A percentile compares a stretch with the other conserved stretches of the same genome.
Evolutionary conservation across 2,329 filamentous ascomycete genomes (phyloP).

Genomic region (Lojkania enalia): DNA sequence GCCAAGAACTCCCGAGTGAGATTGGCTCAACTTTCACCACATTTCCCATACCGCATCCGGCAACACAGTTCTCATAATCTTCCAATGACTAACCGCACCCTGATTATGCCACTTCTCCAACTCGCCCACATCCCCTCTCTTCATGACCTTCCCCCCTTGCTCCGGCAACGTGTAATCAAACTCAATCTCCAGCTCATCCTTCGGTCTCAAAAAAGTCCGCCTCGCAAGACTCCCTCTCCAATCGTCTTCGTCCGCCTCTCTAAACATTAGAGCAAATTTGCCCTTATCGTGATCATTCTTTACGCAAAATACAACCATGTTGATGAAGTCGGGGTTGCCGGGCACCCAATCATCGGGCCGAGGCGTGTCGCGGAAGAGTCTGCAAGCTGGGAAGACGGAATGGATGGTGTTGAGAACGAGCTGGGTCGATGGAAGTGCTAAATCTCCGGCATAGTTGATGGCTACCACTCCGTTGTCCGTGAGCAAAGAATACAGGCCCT

Average conservation of each 20-base stretch:
- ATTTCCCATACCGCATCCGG: slow-evolving; percentile 81
- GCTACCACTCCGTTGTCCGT: slow-evolving; percentile 81
- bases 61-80: slow-evolving; percentile 83
- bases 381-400: slow-evolving; percentile 83
- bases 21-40: slow-evolving; percentile 61
- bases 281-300: slow-evolving; percentile 55
- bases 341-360: slow-evolving; percentile 48
- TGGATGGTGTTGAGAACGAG: slow-evolving; percentile 82
- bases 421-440: slow-evolving; percentile 73
- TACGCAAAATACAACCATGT: slow-evolving; percentile 94
- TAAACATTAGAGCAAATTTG: slow-evolving; percentile 63
- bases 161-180: slow-evolving; percentile 32
- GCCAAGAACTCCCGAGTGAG: background rate
- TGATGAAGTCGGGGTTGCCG: slow-evolving; percentile 72
- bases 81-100: slow-evolving; percentile 85
- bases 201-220: slow-evolving; percentile 70
- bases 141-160: slow-evolving; percentile 59
- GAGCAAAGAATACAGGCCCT: slow-evolving; percentile 70
- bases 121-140: slow-evolving; percentile 64
- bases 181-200: slow-evolving; percentile 65
- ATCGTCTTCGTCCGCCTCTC: slow-evolving; percentile 66
- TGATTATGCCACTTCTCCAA: slow-evolving; percentile 72
- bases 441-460: slow-evolving; percentile 95
- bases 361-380: slow-evolving; percentile 81
- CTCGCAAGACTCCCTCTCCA: slow-evolving; percentile 73